Conservation (phyloP, 257 asterid species). For the Ilex aquifolium region DNA sequence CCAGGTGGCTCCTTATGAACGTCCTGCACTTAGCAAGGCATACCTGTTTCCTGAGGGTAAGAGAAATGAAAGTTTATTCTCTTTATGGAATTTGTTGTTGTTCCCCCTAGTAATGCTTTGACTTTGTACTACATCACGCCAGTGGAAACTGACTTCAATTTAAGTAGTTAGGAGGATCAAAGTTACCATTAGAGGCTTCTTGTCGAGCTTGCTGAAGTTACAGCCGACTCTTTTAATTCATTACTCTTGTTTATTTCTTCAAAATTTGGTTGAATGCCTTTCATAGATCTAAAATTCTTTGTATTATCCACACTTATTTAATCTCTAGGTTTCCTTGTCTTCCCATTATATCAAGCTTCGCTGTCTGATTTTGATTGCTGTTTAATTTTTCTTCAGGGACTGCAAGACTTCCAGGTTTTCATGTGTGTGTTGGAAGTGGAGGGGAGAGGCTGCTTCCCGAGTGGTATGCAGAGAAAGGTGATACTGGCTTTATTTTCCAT, state of each 20-base stretch:
- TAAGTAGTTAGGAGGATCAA: no score
- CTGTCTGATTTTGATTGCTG: constrained; percentile 2
- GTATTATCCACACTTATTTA: no score
- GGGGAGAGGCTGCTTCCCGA: constrained; percentile 96
- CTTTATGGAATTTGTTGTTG: no score
- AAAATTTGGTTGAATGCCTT: no score
- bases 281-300: no score
- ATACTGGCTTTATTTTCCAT: no score
- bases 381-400: constrained; percentile 49
- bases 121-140: no score
- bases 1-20: constrained; percentile 99
- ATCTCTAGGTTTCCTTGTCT: neutral
- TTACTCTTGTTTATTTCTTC: no score
- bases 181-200: neutral
- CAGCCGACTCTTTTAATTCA: no score
- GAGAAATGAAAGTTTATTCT: constrained; percentile 5
- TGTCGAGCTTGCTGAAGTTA: neutral
- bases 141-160: no score
- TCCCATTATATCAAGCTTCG: neutral
- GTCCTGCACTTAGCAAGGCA: constrained; percentile 95
- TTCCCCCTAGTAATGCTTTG: no score
- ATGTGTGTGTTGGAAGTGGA: constrained; percentile 94
- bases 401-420: constrained; percentile 97
- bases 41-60: constrained; percentile 94
- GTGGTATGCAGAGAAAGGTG: constrained; percentile 94